phyloP scores from a whole-genome alignment of 1,284 basidiomycete species.

The Heterobasidion irregulare region DNA sequence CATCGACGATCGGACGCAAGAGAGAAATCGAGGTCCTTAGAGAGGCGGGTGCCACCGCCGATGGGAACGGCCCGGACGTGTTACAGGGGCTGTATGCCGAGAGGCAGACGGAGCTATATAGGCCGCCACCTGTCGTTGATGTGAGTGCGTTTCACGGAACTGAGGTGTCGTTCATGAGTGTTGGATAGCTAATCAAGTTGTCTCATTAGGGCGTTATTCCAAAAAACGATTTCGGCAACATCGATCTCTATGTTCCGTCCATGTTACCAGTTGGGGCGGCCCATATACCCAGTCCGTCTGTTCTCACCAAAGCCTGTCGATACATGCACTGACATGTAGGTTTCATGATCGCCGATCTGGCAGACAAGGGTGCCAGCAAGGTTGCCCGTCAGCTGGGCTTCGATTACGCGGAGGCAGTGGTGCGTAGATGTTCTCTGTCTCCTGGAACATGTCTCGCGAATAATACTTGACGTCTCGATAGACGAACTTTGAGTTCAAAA shows the following conservation, averaged over 20 bases:
- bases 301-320: not conserved
- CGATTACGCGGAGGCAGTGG: conserved; percentile 91
- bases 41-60: conserved; percentile 20
- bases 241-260: conserved; percentile 90
- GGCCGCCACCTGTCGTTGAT: conserved; percentile 74
- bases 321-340: not conserved
- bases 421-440: conserved; percentile 27
- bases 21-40: conserved; percentile 75
- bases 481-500: conserved; percentile 95
- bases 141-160: conserved; percentile 33
- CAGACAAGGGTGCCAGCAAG: conserved; percentile 86
- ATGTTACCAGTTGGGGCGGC: conserved; percentile 90
- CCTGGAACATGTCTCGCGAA: not conserved
- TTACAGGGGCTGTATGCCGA: conserved; percentile 86
- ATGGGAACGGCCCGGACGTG: conserved; percentile 35
- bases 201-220: conserved; percentile 76
- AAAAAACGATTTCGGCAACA: conserved; percentile 95
- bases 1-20: conserved; percentile 76
- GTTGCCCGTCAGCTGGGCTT: conserved; percentile 83
- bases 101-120: conserved; percentile 81
- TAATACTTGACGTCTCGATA: conserved; percentile 19
- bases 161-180: not conserved
- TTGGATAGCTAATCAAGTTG: not conserved
- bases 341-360: not conserved
- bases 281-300: conserved; percentile 78